phyloP scores from a whole-genome alignment of 1,139 yeast species.

The Fermentozyma sake region DNA sequence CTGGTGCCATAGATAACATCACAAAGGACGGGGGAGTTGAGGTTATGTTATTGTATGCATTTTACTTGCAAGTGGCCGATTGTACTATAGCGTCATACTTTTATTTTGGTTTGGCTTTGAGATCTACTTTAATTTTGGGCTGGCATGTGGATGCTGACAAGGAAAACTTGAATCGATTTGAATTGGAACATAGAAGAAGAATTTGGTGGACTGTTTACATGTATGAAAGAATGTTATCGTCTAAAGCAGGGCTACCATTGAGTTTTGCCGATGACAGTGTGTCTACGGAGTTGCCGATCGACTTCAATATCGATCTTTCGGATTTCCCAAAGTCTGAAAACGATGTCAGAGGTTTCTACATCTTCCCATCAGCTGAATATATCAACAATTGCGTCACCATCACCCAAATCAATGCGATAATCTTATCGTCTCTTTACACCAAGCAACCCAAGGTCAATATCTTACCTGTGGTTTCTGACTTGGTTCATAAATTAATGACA shows the following conservation, averaged over 20 bases:
- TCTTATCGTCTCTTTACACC: constrained; percentile 67
- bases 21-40: constrained; percentile 84
- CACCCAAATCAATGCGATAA: constrained; percentile 75
- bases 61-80: constrained; percentile 80
- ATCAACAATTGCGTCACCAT: constrained; percentile 76
- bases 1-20: constrained; percentile 74
- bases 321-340: constrained; percentile 54
- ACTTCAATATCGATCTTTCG: constrained; percentile 52
- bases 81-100: constrained; percentile 80
- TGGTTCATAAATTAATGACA: constrained; percentile 62
- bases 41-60: constrained; percentile 70
- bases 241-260: constrained; percentile 80
- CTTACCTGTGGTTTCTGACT: constrained; percentile 66
- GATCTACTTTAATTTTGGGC: constrained; percentile 72
- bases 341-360: constrained; percentile 51
- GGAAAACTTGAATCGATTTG: constrained; percentile 57
- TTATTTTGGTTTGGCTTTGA: constrained; percentile 72
- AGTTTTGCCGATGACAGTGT: constrained; percentile 77
- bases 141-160: constrained; percentile 82
- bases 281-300: constrained; percentile 70
- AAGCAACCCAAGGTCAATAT: constrained; percentile 73
- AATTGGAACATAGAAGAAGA: constrained; percentile 75
- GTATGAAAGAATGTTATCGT: constrained; percentile 81
- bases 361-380: constrained; percentile 78
- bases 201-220: constrained; percentile 92